Percentiles rank a stretch among this genome's conserved stretches.
Evolutionary conservation across 225 moss, liverwort and hornwort genomes (phyloP).

Genomic region (Physcomitrium patens): DNA sequence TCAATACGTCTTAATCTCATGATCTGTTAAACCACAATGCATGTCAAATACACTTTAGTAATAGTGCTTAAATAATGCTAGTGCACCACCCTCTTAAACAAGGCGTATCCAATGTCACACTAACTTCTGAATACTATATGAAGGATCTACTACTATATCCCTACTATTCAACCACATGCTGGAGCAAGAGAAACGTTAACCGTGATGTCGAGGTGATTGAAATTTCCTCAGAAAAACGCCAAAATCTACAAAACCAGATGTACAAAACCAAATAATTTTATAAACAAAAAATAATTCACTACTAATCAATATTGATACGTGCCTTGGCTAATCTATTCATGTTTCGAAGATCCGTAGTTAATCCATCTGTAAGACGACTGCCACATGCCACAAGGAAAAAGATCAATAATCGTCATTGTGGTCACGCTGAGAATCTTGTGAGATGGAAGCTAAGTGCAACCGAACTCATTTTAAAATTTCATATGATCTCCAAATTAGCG

Average conservation of each 20-base stretch:
- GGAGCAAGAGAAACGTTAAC: background rate
- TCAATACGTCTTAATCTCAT: conserved; percentile 94
- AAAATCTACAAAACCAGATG: background rate
- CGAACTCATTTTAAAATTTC: background rate
- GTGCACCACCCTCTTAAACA: background rate
- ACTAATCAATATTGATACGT: background rate
- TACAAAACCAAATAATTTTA: background rate
- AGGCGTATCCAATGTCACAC: background rate
- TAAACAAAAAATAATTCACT: background rate
- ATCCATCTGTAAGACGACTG: conserved; percentile 89
- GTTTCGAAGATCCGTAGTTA: conserved; percentile 91
- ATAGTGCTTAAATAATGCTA: background rate
- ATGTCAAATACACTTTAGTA: conserved; percentile 1
- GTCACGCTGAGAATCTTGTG: background rate
- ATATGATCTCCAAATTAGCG: background rate
- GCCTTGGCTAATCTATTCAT: conserved; percentile 96
- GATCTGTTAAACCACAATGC: conserved; percentile 48
- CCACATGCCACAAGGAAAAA: conserved; percentile 23
- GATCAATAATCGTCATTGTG: background rate
- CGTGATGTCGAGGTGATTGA: background rate
- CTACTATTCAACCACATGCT: background rate
- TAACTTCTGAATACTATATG: background rate
- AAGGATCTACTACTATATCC: background rate
- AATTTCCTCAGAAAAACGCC: background rate
- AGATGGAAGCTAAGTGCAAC: conserved; percentile 11